phyloP scores from a whole-genome alignment of 495 filamentous ascomycete species.

The Penicillium canariense region DNA sequence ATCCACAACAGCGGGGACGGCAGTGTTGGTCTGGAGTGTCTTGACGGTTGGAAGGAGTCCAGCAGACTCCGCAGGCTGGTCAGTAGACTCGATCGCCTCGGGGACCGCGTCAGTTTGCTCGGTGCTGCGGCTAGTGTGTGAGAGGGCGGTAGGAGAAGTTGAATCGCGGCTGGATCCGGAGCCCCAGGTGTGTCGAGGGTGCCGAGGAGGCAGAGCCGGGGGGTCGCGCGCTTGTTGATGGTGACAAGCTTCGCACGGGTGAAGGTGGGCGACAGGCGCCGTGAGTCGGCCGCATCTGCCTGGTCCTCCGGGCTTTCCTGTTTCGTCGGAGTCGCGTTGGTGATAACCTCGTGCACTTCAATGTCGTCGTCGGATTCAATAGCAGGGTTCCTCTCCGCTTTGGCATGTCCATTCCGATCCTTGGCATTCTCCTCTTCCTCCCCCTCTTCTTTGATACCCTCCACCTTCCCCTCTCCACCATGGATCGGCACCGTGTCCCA shows the following conservation, averaged over 20 bases:
- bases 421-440: background rate
- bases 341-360: slow-evolving; percentile 44
- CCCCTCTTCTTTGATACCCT: background rate
- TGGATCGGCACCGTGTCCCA: slow-evolving; percentile 40
- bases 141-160: slow-evolving; percentile 27
- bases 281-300: slow-evolving; percentile 42
- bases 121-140: slow-evolving; percentile 23
- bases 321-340: slow-evolving; percentile 44
- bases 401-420: slow-evolving; percentile 1
- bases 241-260: slow-evolving; percentile 64
- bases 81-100: slow-evolving; percentile 12
- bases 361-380: slow-evolving; percentile 34
- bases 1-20: slow-evolving; percentile 14
- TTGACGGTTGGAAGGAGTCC: slow-evolving; percentile 23
- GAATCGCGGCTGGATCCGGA: slow-evolving; percentile 29
- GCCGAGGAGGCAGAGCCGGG: slow-evolving; percentile 62
- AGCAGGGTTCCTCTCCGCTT: slow-evolving; percentile 18
- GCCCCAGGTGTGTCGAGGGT: slow-evolving; percentile 47
- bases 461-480: slow-evolving; percentile 12
- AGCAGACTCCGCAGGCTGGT: slow-evolving; percentile 10
- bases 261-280: slow-evolving; percentile 49
- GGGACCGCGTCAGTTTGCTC: slow-evolving; percentile 18
- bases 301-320: slow-evolving; percentile 45
- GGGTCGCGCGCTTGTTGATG: slow-evolving; percentile 68
- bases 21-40: slow-evolving; percentile 16